Evolutionary conservation across 371 early-diverging fungal species (phyloP).

Genomic region (Dichotomocladium elegans): DNA sequence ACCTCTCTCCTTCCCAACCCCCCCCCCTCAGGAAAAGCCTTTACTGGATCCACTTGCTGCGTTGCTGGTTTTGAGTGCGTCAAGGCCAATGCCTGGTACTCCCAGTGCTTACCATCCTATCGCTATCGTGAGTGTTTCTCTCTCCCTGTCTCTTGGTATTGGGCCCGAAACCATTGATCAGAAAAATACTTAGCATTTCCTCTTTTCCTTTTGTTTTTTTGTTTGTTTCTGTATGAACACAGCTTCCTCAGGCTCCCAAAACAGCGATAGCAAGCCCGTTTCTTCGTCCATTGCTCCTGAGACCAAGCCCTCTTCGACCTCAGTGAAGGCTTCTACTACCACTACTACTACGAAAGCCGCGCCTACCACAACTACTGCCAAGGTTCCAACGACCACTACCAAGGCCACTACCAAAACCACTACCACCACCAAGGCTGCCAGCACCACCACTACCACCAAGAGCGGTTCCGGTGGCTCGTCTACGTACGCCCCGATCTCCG

Average conservation of each 20-base stretch:
- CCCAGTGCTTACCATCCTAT: conserved; percentile 28
- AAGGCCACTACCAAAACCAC: background rate
- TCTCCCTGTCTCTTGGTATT: no score
- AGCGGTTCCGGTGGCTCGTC: conserved; percentile 4
- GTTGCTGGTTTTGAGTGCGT: conserved; percentile 30
- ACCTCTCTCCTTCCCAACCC: no score
- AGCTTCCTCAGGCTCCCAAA: no score
- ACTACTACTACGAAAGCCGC: background rate
- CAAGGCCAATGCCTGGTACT: conserved; percentile 20
- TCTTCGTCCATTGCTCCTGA: no score
- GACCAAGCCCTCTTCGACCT: conserved; percentile 2
- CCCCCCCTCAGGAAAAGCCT: conserved; percentile 24
- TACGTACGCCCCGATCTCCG: conserved; percentile 11
- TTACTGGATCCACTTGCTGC: conserved; percentile 35
- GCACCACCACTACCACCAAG: conserved; percentile 3
- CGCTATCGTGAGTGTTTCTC: conserved; percentile 3
- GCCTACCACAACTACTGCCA: conserved; percentile 2
- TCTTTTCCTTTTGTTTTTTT: background rate
- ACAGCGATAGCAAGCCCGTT: no score
- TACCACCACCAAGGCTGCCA: conserved; percentile 8
- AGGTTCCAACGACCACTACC: background rate
- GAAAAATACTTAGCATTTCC: background rate
- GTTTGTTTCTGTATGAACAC: no score
- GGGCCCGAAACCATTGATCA: background rate
- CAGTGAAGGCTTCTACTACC: conserved; percentile 1